Conservation (phyloP, 192 early-diverging fungal genomes). For the Backusella tuberculispora region DNA sequence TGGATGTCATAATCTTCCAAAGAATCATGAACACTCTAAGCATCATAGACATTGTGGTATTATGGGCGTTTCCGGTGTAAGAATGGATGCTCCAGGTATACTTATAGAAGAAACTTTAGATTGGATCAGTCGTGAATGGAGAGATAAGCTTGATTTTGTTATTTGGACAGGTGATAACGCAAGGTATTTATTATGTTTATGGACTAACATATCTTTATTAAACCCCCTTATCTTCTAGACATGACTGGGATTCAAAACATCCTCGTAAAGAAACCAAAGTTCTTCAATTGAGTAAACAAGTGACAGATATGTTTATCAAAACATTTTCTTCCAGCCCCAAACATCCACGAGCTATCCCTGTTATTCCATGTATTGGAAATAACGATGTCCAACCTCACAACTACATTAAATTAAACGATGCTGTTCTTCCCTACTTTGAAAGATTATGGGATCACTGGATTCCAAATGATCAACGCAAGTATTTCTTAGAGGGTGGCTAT, state of each 20-base stretch:
- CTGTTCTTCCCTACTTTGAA: background rate
- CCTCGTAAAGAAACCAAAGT: conserved; percentile 54
- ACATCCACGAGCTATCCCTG: conserved; percentile 27
- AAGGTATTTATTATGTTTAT: conserved; percentile 38
- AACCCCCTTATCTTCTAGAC: conserved; percentile 37
- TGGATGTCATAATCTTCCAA: conserved; percentile 55
- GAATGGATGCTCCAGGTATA: conserved; percentile 64
- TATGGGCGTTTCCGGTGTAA: conserved; percentile 57
- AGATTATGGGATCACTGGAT: conserved; percentile 60
- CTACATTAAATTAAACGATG: conserved; percentile 40
- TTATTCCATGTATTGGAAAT: conserved; percentile 59
- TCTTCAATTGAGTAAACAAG: conserved; percentile 48
- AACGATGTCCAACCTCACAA: conserved; percentile 76
- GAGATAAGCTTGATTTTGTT: conserved; percentile 66
- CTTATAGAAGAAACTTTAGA: conserved; percentile 65
- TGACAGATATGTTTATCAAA: conserved; percentile 40
- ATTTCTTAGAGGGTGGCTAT: conserved; percentile 70
- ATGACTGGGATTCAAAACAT: conserved; percentile 58
- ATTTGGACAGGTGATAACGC: conserved; percentile 77
- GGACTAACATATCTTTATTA: background rate
- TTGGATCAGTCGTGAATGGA: conserved; percentile 54
- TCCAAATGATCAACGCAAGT: conserved; percentile 61
- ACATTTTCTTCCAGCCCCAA: conserved; percentile 51
- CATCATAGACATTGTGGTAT: conserved; percentile 46
- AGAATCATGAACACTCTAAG: background rate